Evolutionary conservation across 768 basidiomycete species (phyloP).

Genomic region (Trametes sanguinea): DNA sequence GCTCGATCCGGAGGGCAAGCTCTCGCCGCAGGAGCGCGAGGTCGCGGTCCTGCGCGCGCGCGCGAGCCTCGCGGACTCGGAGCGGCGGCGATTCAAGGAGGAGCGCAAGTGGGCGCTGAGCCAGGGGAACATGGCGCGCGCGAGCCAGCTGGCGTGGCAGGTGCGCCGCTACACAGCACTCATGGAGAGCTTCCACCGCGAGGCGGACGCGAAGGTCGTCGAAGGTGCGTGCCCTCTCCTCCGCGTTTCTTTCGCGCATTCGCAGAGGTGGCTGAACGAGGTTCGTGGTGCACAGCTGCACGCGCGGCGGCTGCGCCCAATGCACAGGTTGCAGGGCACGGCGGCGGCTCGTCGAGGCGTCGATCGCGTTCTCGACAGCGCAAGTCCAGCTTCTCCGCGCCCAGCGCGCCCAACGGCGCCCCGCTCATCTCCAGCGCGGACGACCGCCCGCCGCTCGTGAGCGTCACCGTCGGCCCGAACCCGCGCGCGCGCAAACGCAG

Average conservation of each 20-base stretch:
- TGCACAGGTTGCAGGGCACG: slow-evolving; percentile 6
- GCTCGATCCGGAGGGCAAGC: slow-evolving; percentile 55
- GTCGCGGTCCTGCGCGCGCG: slow-evolving; percentile 74
- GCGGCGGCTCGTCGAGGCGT: slow-evolving; percentile 13
- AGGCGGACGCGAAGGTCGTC: slow-evolving; percentile 69
- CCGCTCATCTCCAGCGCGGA: neutral
- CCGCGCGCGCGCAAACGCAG: slow-evolving; percentile 27
- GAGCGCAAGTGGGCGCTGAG: slow-evolving; percentile 86
- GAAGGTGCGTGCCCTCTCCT: slow-evolving; percentile 49
- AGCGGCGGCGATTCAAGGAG: slow-evolving; percentile 80
- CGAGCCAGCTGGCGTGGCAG: slow-evolving; percentile 81
- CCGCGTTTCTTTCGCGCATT: neutral
- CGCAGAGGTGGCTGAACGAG: neutral
- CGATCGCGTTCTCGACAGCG: slow-evolving; percentile 23
- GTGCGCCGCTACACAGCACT: slow-evolving; percentile 78
- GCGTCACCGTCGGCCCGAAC: slow-evolving; percentile 27
- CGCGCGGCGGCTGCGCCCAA: slow-evolving; percentile 21
- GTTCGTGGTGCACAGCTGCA: slow-evolving; percentile 16
- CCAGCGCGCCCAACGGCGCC: neutral
- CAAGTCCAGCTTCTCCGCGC: slow-evolving; percentile 13
- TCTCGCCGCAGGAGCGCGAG: slow-evolving; percentile 72
- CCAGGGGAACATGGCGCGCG: slow-evolving; percentile 73
- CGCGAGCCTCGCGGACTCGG: slow-evolving; percentile 80
- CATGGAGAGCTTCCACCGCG: slow-evolving; percentile 77
- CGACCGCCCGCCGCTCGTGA: slow-evolving; percentile 25